These are phyloP conservation scores for Colletotrichum filicis DNA, from an alignment of 2,329 filamentous ascomycete species.

Conservation along the genomic window DNA sequence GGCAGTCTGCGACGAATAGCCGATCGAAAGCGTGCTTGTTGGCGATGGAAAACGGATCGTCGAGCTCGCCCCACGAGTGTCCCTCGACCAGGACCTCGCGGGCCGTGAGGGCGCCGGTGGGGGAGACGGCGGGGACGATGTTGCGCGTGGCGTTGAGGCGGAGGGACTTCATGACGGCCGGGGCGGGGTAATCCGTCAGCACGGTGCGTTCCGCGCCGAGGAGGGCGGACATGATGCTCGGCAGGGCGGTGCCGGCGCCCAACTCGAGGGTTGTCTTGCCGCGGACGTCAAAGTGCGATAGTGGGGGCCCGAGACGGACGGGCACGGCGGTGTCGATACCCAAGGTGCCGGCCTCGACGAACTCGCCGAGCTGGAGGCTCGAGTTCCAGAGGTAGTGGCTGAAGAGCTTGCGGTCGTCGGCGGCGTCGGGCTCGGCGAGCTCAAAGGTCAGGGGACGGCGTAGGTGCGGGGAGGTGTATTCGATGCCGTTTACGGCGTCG, in stretches of 20 bases:
- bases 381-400: slow-evolving; percentile 82
- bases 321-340: slow-evolving; percentile 32
- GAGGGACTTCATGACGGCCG: slow-evolving; percentile 68
- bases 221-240: slow-evolving; percentile 60
- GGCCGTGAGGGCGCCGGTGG: slow-evolving; percentile 41
- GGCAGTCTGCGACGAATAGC: slow-evolving; percentile 77
- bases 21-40: slow-evolving; percentile 62
- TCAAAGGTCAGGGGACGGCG: slow-evolving; percentile 56
- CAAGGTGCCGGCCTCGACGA: slow-evolving; percentile 62
- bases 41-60: slow-evolving; percentile 43
- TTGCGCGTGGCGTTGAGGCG: slow-evolving; percentile 67
- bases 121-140: slow-evolving; percentile 47
- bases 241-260: slow-evolving; percentile 72
- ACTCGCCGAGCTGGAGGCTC: slow-evolving; percentile 64
- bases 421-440: slow-evolving; percentile 59
- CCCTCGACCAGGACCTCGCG: slow-evolving; percentile 60
- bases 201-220: slow-evolving; percentile 62
- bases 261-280: slow-evolving; percentile 70
- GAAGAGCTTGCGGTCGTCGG: slow-evolving; percentile 70
- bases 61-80: slow-evolving; percentile 72
- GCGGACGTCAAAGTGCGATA: slow-evolving; percentile 56
- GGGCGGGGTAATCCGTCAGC: slow-evolving; percentile 76
- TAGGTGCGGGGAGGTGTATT: slow-evolving; percentile 67
- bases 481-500: slow-evolving; percentile 66
- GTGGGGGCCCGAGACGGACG: slow-evolving; percentile 24